Conservation (phyloP, 768 basidiomycete genomes). For the Stropharia rugosoannulata region DNA sequence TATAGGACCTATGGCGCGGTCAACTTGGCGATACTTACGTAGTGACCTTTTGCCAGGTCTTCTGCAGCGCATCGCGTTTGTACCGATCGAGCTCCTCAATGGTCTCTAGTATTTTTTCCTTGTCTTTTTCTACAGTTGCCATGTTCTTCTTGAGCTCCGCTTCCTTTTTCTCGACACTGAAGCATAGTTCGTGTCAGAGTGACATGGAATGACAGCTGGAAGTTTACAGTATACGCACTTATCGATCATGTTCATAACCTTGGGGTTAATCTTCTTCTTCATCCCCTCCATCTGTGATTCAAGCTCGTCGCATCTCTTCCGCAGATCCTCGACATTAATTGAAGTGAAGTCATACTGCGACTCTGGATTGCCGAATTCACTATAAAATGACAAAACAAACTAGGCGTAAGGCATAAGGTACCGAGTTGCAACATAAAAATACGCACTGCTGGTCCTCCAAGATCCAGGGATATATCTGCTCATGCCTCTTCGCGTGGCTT, state of each 20-base stretch:
- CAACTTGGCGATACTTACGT: conserved; percentile 48
- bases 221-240: conserved; percentile 44
- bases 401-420: not conserved
- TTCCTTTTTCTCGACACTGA: conserved; percentile 93
- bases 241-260: conserved; percentile 95
- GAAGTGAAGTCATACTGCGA: conserved; percentile 79
- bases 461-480: conserved; percentile 89
- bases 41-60: conserved; percentile 96
- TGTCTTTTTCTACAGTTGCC: conserved; percentile 84
- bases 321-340: conserved; percentile 58
- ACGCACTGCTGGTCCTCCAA: conserved; percentile 81
- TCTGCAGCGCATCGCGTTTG: conserved; percentile 90
- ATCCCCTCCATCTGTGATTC: conserved; percentile 78
- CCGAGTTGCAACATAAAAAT: not conserved
- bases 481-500: conserved; percentile 60
- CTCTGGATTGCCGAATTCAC: conserved; percentile 81
- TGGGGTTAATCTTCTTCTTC: conserved; percentile 95
- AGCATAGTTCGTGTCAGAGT: not conserved
- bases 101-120: conserved; percentile 91
- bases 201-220: not conserved
- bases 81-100: conserved; percentile 92
- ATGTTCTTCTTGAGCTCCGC: conserved; percentile 85
- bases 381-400: conserved; percentile 28
- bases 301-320: conserved; percentile 69
- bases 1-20: not conserved